A percentile compares a stretch with the other conserved stretches of the same genome.
phyloP scores from a whole-genome alignment of 2,329 filamentous ascomycete species.

The Fusarium virguliforme region DNA sequence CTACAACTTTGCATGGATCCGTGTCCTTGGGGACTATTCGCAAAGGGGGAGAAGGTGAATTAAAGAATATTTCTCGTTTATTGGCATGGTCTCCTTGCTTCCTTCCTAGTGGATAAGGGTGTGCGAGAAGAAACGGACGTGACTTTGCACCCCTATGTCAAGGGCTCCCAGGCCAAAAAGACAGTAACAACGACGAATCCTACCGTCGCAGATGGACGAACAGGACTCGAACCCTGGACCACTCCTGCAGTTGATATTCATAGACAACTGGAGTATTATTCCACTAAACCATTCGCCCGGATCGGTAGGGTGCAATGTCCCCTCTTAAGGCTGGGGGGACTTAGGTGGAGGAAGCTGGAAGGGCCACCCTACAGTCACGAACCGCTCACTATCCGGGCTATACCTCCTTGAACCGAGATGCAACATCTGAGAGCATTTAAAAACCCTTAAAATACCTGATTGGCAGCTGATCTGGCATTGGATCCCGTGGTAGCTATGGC shows the following conservation, averaged over 20 bases:
- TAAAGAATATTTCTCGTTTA: no score
- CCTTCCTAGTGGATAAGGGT: no score
- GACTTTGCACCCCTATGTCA: neutral
- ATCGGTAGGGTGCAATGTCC: neutral
- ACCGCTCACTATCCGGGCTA: neutral
- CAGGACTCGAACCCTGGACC: conserved; percentile 47
- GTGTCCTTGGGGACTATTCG: no score
- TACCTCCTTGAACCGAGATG: neutral
- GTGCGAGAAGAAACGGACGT: no score
- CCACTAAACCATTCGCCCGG: conserved; percentile 44
- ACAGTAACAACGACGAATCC: neutral
- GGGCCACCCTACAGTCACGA: neutral
- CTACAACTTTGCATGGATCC: neutral
- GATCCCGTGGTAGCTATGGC: no score
- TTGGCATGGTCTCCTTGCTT: no score
- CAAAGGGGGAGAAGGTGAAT: no score
- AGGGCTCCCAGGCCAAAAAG: conserved; percentile 5
- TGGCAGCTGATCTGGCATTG: no score
- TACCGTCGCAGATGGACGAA: conserved; percentile 36
- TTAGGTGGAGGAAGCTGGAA: neutral
- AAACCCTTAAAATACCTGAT: no score
- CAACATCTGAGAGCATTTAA: neutral
- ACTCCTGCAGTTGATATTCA: conserved; percentile 25
- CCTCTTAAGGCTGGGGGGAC: neutral
- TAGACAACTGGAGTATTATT: conserved; percentile 39